Percentiles rank a stretch among this genome's conserved stretches.
These are phyloP conservation scores for Aureobasidium sp. DNA, from an alignment of 2,329 filamentous ascomycete genomes.

Conservation along the genomic window DNA sequence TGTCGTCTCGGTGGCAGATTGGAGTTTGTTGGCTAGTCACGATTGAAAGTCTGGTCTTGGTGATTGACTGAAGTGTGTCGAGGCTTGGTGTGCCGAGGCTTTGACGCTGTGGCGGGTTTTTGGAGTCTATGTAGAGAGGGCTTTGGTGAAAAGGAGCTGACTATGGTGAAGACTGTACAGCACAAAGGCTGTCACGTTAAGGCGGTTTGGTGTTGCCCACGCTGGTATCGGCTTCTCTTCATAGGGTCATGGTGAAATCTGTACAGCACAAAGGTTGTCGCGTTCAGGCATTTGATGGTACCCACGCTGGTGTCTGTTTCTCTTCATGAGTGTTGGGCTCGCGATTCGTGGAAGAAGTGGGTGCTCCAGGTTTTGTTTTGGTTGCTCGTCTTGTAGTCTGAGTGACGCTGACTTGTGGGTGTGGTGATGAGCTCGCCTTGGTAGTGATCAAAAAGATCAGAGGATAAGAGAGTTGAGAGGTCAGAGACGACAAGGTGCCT, in stretches of 20 bases:
- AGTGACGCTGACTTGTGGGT: background rate
- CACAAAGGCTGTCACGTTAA: background rate
- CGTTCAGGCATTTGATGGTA: background rate
- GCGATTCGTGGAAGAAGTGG: background rate
- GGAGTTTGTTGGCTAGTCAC: background rate
- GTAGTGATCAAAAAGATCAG: background rate
- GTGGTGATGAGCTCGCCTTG: background rate
- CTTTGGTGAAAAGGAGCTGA: background rate
- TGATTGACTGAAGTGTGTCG: conserved; percentile 2
- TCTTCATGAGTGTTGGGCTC: background rate
- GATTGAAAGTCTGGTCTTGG: background rate
- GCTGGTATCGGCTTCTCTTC: background rate
- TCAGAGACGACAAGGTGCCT: background rate
- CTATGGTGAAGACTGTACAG: background rate
- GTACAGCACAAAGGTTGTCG: background rate
- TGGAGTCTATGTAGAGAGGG: background rate
- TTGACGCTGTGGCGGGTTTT: background rate
- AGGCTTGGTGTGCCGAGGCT: background rate
- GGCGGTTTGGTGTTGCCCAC: background rate
- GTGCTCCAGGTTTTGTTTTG: background rate
- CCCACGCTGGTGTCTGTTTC: background rate
- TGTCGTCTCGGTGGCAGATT: background rate
- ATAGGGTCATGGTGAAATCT: background rate
- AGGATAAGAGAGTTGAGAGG: background rate
- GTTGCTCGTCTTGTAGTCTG: background rate